Conservation (phyloP, 257 asterid species). For the Datura wrightii region DNA sequence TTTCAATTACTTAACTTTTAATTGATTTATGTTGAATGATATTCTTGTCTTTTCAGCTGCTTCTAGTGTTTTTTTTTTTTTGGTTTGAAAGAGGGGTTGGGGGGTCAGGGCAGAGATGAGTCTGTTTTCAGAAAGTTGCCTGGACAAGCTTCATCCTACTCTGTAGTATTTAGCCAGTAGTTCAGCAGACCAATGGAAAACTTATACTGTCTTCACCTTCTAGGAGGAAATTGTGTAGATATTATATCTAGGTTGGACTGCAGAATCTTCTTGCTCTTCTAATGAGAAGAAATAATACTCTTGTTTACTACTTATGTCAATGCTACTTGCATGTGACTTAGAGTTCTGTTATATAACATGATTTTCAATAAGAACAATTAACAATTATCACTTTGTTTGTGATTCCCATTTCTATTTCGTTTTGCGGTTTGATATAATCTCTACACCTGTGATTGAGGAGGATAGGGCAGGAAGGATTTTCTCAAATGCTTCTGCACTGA, state of each 20-base stretch:
- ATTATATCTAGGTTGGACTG: not conserved
- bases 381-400: not conserved
- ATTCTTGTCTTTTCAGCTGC: not conserved
- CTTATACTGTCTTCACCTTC: not conserved
- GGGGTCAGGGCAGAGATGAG: not conserved
- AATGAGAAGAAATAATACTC: not conserved
- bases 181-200: not conserved
- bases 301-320: not conserved
- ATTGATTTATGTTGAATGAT: not conserved
- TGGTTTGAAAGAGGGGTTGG: not conserved
- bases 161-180: not conserved
- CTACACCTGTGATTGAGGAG: slow-evolving; percentile 3
- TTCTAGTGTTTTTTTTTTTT: not conserved
- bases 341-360: not conserved
- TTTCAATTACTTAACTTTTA: slow-evolving; percentile 27
- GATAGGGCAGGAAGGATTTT: not conserved
- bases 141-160: slow-evolving; percentile 6
- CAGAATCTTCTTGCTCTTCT: not conserved
- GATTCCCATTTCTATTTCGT: not conserved
- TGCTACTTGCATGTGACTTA: not conserved
- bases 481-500: not conserved
- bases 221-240: not conserved
- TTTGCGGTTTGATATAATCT: not conserved
- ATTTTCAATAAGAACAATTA: not conserved
- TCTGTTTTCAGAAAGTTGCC: not conserved